These are phyloP conservation scores for Diaporthe vexans DNA, from an alignment of 2,329 filamentous ascomycete species.

Conservation along the genomic window DNA sequence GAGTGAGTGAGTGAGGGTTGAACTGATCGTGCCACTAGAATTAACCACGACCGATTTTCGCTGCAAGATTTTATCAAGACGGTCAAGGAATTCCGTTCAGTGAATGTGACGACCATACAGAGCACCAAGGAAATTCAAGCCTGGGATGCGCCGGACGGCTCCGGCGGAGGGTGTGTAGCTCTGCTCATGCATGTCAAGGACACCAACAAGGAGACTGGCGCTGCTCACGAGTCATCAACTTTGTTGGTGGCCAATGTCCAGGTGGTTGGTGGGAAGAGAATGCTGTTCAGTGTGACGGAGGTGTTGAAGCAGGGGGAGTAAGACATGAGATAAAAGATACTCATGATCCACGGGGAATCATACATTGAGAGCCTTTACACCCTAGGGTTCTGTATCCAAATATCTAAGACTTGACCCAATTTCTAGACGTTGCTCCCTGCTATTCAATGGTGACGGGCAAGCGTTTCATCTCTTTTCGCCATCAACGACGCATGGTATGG, in stretches of 20 bases:
- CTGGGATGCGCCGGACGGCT: background rate
- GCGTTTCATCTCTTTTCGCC: too few species aligned
- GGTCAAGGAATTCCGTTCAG: background rate
- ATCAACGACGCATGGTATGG: too few species aligned
- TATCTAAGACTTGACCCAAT: too few species aligned
- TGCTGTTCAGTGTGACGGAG: background rate
- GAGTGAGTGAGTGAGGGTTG: too few species aligned
- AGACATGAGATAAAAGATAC: background rate
- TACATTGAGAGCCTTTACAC: too few species aligned
- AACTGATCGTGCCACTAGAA: background rate
- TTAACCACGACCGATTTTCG: background rate
- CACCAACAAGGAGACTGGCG: conserved; percentile 1
- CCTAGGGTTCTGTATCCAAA: too few species aligned
- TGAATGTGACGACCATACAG: background rate
- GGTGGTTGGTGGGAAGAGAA: background rate
- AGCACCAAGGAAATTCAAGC: background rate
- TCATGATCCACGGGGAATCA: too few species aligned
- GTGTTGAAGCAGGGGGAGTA: background rate
- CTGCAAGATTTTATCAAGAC: background rate
- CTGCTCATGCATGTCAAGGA: background rate
- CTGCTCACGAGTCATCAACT: background rate
- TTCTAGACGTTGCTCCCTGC: too few species aligned
- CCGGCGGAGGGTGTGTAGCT: background rate
- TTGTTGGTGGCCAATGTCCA: background rate
- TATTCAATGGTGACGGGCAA: too few species aligned